Evolutionary conservation across 1,284 basidiomycete species (phyloP), one percentile per base, ranked within the genome.

Genomic region (Neonothopanus nambi): DNA sequence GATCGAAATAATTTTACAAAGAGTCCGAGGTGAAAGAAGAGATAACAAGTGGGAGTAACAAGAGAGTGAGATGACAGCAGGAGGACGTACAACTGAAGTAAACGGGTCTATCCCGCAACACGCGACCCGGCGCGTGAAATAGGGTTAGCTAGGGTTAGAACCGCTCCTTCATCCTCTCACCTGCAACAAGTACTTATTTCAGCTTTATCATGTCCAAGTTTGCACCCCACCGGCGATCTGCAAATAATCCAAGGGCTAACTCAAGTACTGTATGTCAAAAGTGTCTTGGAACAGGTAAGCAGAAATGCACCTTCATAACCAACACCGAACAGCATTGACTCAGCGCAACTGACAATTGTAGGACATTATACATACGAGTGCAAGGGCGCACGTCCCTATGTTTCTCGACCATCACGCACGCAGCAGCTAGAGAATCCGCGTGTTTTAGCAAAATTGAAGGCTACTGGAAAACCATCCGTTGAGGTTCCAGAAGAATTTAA

Each of bases 401-500:
- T 91, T 40, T 82, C 85, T 15, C 79, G 89, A 8, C 89, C 89
- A 2, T 91, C 89, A 39, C 79, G 89, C 43, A 90, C 89, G 2
- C 78, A 89, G 61, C 79, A 84, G 65, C 77, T 92, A 20, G 87
- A 91, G 63, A 89, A 90, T 49, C 88, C 89, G 3, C 73, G 68
- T 17, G 48, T 81, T 2, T 69, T 87, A 6, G 78, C 83, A 9
- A 89, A 89, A 65, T 67, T 87, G 39, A 87, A 82, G 66, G 71
- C 75, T 0, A 80, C 81, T 1, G 83, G 83, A 12, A 83, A 84
- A 56, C 87, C 89, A 5, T 82, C 82, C 6, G 81, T 87, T 0
- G 87, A 89, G 59, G 81, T 91, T 11, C 89, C 89, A 5, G 89
- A 90, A 56, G 89, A 91, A 66, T 90, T 91, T 68, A 89, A 83